Base-by-base conservation (phyloP, 2,329 filamentous ascomycete genomes). In the Pestalotiopsis sp. region DNA sequence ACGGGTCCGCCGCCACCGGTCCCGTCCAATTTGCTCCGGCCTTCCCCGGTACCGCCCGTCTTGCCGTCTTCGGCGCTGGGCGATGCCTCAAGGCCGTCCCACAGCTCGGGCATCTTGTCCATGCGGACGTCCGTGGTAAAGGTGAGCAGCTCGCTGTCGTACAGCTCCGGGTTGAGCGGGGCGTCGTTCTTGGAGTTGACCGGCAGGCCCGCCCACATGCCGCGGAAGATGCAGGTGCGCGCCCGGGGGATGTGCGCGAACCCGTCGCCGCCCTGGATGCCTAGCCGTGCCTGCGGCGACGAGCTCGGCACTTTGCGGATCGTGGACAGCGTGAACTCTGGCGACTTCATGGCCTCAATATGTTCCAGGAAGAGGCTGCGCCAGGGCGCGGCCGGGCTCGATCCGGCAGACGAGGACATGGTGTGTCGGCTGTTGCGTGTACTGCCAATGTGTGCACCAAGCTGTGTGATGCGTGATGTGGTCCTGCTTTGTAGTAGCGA, bases 71-170 rank as follows among this genome's bases (percentile, higher is more conserved):
- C 80, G 48, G 84, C 80, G 65, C 68, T 59, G 48, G 59, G 84
- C 64, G 84, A 80, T 7, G 81, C 84, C 26, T 79, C 77, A 11
- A 81, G 82, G 4, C 81, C 84, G 5, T 80, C 82, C 70, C 90
- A 88, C 3, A 98, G 79, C 78, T 98, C 91, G 2, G 84, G 82
- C 0, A 92, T 84, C 83, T 98, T 98, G 68, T 90, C 86, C 93
- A 97, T 97, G 59, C 95, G 88, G 9, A 88, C 88, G 78, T 98
- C 96, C 0, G 94, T 97, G 1, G 95, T 97, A 75, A 98, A 91
- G 0, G 92, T 91, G 3, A 92, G 87, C 73, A 95, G 82, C 71
- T 98, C 94, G 73, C 89, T 93, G 74, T 92, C 90, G 76, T 88
- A 97, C 1, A 79, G 62, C 35, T 88, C 80, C 4, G 92, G 90